Evolutionary conservation across 108 stramenopile genomes (phyloP).

Genomic region (Cyclostephanos tholiformis): DNA sequence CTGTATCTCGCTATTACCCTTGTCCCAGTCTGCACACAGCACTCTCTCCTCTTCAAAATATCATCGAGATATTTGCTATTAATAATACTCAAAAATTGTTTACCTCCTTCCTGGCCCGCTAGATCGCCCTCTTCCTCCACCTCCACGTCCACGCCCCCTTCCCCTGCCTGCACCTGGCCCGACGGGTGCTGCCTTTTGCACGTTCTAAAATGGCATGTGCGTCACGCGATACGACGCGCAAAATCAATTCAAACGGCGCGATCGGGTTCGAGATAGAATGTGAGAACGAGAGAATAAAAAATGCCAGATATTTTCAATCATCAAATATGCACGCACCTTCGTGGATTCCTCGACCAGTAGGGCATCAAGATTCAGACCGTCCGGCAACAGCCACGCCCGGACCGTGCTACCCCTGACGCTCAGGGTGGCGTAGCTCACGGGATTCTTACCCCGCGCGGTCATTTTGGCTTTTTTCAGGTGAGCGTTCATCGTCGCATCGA

Average conservation of each 20-base stretch:
- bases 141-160: conserved; percentile 65
- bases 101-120: conserved; percentile 28
- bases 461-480: conserved; percentile 96
- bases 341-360: conserved; percentile 96
- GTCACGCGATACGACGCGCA: too few relatives aligned
- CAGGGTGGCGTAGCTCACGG: conserved; percentile 89
- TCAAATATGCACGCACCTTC: conserved; percentile 59
- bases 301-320: background rate
- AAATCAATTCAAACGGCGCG: background rate
- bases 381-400: conserved; percentile 95
- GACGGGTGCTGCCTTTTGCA: conserved; percentile 55
- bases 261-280: background rate
- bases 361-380: conserved; percentile 95
- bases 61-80: background rate
- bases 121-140: conserved; percentile 20
- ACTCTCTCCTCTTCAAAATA: background rate
- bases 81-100: background rate
- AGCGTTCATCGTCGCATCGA: conserved; percentile 99
- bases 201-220: conserved; percentile 20
- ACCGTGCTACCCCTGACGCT: conserved; percentile 95
- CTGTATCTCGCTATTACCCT: background rate
- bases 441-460: conserved; percentile 92
- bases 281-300: background rate
- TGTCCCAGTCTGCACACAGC: background rate
- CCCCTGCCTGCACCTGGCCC: conserved; percentile 51